Base-by-base conservation (phyloP, 805 yeast genomes). In the Wickerhamomyces xylosicus region DNA sequence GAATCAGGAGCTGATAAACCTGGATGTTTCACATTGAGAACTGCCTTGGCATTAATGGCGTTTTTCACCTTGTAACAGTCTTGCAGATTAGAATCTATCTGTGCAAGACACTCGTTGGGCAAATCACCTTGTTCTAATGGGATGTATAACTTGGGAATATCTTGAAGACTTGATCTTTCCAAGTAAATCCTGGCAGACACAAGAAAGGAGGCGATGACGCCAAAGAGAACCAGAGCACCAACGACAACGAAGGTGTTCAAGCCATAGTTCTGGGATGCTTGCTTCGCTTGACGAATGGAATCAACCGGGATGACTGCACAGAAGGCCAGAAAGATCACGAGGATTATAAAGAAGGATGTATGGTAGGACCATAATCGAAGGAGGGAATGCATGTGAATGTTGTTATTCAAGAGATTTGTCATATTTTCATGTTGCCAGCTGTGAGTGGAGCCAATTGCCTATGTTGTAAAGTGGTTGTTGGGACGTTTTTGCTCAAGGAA, bases 231-330 rank as follows among this genome's bases (percentile, higher is more conserved):
- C 49, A 84, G 68, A 6, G 82, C 85, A 34, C 77, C 72, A 7
- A 84, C 75, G 17, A 87, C 85, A 42, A 89, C 85, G 45, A 89
- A 79, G 3, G 90, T 74, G 54, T 87, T 85, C 55, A 85, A 64
- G 1, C 85, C 92, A 48, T 83, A 74, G 43, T 74, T 72, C 11
- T 64, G 64, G 3, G 75, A 64, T 1, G 80, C 67, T 47, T 74
- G 72, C 1, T 72, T 64, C 5, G 78, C 72, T 50, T 72, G 79
- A 1, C 68, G 67, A 43, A 87, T 76, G 22, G 86, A 76, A 58
- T 90, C 97, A 14, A 86, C 72, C 0, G 95, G 95, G 1, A 90
- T 64, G 8, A 82, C 83, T 2, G 84, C 64, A 20, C 78, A 64
- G 40, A 87, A 72, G 0, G 78, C 85, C 17, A 82, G 48, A 39